Evolutionary conservation across 2,329 filamentous ascomycete species (phyloP).

Genomic region (Aspergillus latus): DNA sequence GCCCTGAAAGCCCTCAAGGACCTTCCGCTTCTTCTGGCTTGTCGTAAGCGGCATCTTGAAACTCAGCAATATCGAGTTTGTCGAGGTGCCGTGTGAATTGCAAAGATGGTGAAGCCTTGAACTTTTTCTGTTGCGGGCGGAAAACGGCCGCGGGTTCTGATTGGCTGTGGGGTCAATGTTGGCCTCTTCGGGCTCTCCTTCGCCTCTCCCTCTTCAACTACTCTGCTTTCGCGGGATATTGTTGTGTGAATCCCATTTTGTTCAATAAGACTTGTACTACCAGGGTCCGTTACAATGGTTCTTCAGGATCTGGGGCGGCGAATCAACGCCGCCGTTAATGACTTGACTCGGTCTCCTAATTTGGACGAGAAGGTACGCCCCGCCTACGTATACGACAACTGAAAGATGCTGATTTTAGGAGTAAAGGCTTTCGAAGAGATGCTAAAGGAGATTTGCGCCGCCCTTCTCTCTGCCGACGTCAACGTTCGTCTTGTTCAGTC

Average conservation of each 20-base stretch:
- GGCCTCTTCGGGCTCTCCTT: conserved; percentile 22
- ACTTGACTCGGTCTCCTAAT: conserved; percentile 87
- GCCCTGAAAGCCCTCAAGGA: conserved; percentile 58
- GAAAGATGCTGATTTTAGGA: conserved; percentile 36
- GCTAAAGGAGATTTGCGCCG: conserved; percentile 97
- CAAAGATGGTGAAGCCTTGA: conserved; percentile 10
- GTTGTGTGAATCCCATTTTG: not conserved
- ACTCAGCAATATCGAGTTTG: conserved; percentile 7
- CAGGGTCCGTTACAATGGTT: conserved; percentile 67
- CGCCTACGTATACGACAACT: conserved; percentile 6
- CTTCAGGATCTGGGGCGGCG: conserved; percentile 97
- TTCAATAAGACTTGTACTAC: not conserved
- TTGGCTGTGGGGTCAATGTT: conserved; percentile 26
- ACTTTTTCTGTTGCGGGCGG: conserved; percentile 33
- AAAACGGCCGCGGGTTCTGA: conserved; percentile 29
- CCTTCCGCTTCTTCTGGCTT: conserved; percentile 55
- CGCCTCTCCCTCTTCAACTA: conserved; percentile 23
- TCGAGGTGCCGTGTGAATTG: not conserved
- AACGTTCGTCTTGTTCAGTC: conserved; percentile 91
- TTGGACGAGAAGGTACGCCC: conserved; percentile 83
- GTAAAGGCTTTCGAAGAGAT: conserved; percentile 83
- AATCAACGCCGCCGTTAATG: conserved; percentile 94
- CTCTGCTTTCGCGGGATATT: not conserved
- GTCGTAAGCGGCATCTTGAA: conserved; percentile 40
- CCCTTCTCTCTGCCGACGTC: conserved; percentile 93